phyloP scores from a whole-genome alignment of 768 basidiomycete genomes.

The Postia placenta region DNA sequence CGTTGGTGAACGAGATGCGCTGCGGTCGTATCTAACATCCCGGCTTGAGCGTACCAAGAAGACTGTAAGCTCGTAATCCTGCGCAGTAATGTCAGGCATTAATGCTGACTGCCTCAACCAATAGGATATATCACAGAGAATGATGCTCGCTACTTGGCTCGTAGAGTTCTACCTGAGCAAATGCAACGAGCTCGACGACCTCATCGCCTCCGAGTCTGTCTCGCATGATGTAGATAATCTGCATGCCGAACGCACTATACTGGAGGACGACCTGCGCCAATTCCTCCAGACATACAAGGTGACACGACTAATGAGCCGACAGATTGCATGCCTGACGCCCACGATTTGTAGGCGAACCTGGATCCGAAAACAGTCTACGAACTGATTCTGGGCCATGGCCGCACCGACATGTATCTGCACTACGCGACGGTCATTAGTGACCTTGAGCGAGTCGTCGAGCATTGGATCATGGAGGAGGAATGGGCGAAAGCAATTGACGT shows the following conservation, averaged over 20 bases:
- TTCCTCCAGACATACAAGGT: conserved; percentile 96
- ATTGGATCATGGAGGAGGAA: conserved; percentile 89
- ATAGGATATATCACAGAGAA: conserved; percentile 88
- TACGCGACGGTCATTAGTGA: conserved; percentile 83
- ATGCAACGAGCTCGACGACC: conserved; percentile 92
- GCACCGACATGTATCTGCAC: conserved; percentile 87
- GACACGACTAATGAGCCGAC: not conserved
- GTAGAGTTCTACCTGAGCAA: conserved; percentile 96
- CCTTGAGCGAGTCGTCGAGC: conserved; percentile 76
- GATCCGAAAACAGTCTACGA: conserved; percentile 86
- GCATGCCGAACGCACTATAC: conserved; percentile 66
- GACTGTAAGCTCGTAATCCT: conserved; percentile 49
- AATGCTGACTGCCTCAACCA: not conserved
- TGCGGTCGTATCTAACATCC: conserved; percentile 85
- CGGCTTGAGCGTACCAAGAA: conserved; percentile 82
- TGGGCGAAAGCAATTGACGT: conserved; percentile 88
- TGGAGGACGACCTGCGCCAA: conserved; percentile 90
- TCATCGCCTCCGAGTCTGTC: conserved; percentile 80
- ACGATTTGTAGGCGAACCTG: conserved; percentile 60
- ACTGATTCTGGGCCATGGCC: conserved; percentile 88
- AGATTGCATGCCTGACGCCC: not conserved
- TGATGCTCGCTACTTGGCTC: conserved; percentile 98
- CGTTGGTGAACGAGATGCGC: conserved; percentile 80
- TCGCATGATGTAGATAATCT: conserved; percentile 84
- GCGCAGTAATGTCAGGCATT: not conserved